Base-by-base conservation (phyloP, 495 filamentous ascomycete genomes). In the Neurospora intermedia region DNA sequence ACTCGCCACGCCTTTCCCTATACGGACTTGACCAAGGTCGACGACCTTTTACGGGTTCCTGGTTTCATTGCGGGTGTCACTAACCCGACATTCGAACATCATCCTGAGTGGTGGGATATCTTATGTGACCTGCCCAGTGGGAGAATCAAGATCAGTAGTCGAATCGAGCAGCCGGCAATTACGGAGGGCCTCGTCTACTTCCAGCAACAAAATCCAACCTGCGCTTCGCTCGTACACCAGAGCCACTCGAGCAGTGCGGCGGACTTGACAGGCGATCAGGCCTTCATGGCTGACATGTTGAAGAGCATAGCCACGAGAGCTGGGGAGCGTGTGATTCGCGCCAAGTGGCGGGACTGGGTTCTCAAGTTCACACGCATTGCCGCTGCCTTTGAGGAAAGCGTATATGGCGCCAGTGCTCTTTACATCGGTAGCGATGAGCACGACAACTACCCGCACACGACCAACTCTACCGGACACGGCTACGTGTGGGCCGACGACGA, bases 1-100 rank as follows among this genome's bases (percentile, higher is more conserved):
- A 97, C 94, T 23, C 89, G 96, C n/a, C 93, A 97, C 83, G 96
- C 96, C 16, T 99, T 99, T 79, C 96, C 96, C 7, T 99, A 99
- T 79, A 99, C 96, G 8, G 96, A 99, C 81, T 87, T 99, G 27
- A 97, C 93, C 59, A 99, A 99, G 81, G 93, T 99, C 69, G 96
- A 99, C 76, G 96, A 98, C 79, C 88, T 99, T 7, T 86, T 98
- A 41, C 92, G 93, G 74, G 96, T 99, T 2, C 94, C 96, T 23
- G 96, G 96, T 9, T 99, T 99, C 80, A 96, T 99, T 77, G 96
- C 96, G 23, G 96, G 96, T 73, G 96, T 99, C 20, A 99, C 96
- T 3, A 99, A 99, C 81, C 96, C 94, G 10, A 93, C 92, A 0
- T 98, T 99, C 80, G 93, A 94, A 74, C 89, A 94, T 76, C 95